Base-by-base conservation (phyloP, 75 land plant species). In the Picea glauca region DNA sequence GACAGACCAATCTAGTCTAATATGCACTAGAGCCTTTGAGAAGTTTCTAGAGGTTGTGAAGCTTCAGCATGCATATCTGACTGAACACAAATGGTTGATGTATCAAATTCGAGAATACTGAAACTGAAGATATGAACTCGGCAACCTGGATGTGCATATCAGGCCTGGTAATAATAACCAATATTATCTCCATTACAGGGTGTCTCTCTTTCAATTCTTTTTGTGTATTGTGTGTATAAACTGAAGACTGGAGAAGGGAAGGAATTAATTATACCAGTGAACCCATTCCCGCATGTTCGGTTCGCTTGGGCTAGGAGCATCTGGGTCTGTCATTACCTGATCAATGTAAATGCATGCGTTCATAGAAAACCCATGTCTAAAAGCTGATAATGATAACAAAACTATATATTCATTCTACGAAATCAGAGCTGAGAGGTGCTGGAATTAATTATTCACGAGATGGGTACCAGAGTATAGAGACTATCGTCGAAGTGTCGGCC, bases 251-350 rank as follows among this genome's bases (percentile, higher is more conserved):
- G 56, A 11, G 12, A 11, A 50, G 56, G 56, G 56, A 46, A 9
- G 56, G 12, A 50, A 35, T 50, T 21, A 15, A 56, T 35, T 20
- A 26, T 80, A 93, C 95, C 95, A 93, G 66, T 93, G 95, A 21
- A 91, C 85, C 89, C 89, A 91, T 66, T 93, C 95, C 23, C 93
- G 60, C 91, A 91, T 82, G 58, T 76, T 59, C 21, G 95, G 95
- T 66, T 93, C 95, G 76, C 95, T 93, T 1, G 95, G 95, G 62
- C 95, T 93, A 1, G 95, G 95, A 4, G 95, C 95, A 82, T 93
- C 95, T 8, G 95, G 95, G 63, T 93, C 95, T 0, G 83, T 85
- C 95, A 93, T 93, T 68, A 93, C 86, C 95, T 93, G 76, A 76
- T 54, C 23, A 17, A 56, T 2, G 18, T 20, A 62, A 17, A 56